Evolutionary conservation across 2,329 filamentous ascomycete species (phyloP), one percentile per base, ranked within the genome.

Genomic region (Penicillium sp.): DNA sequence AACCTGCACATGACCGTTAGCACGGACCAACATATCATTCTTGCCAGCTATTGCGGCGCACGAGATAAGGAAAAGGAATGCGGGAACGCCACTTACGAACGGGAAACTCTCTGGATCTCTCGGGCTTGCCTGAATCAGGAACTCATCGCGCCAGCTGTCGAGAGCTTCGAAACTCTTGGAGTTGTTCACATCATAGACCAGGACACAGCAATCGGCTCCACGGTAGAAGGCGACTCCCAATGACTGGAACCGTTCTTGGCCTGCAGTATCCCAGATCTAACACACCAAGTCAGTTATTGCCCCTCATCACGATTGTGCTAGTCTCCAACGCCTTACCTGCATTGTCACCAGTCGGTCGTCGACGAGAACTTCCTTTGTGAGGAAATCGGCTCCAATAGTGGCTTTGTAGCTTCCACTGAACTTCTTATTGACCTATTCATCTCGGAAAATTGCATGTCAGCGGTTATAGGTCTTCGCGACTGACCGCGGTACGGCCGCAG

Each of bases 341-440:
- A 99, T 97, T 36, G 94, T 99, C 66, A 99, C 94, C 73, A 97
- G 86, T 73, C 93, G 86, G 79, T 97, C 94, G 78, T 97, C 94
- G 54, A 99, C 93, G 64, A 97, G 82, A 41, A 99, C 94, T 81
- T 99, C 94, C 77, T 96, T 96, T 56, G 94, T 99, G 61, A 99
- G 83, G 79, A 99, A 99, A 78, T 99, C 94, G 75, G 94, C 94
- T 67, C 94, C 94, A 75, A 99, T 99, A 45, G 94, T 99, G 59
- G 94, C 94, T 82, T 99, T 99, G 87, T 99, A 99, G 82, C 93
- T 97, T 67, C 93, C 93, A 76, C 93, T 97, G 83, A 99, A 99
- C 78, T 99, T 97, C 82, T 99, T 99, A 84, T 99, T 99, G 85
- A 99, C 93, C 93, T 97, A 67, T 48, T 54, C 8, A 31, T 27